These are phyloP conservation scores for Lipomyces kockii DNA, from an alignment of 805 yeast species.

Conservation along the genomic window DNA sequence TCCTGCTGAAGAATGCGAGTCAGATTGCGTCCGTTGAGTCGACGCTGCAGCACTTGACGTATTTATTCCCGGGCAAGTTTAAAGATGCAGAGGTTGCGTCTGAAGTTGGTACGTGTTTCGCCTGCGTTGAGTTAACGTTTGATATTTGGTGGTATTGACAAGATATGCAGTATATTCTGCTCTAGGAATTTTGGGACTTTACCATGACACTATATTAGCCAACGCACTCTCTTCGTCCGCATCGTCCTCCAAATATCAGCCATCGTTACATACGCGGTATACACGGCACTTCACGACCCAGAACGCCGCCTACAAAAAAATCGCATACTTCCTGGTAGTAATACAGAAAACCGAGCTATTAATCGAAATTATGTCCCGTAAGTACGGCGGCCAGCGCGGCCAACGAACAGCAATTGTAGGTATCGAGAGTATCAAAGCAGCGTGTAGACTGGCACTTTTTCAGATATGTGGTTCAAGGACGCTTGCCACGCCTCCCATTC, in stretches of 20 bases:
- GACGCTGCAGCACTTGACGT: constrained; percentile 44
- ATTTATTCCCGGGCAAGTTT: constrained; percentile 48
- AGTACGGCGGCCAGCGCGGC: constrained; percentile 39
- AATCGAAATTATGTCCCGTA: constrained; percentile 46
- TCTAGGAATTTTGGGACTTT: constrained; percentile 46
- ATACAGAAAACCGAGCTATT: constrained; percentile 47
- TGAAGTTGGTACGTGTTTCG: constrained; percentile 41
- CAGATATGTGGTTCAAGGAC: constrained; percentile 40
- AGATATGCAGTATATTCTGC: constrained; percentile 39
- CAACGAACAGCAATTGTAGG: constrained; percentile 43
- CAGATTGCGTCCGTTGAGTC: constrained; percentile 49
- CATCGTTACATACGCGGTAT: constrained; percentile 42
- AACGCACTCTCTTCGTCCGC: constrained; percentile 38
- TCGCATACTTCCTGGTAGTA: constrained; percentile 43
- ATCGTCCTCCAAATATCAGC: constrained; percentile 23
- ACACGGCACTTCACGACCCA: constrained; percentile 38
- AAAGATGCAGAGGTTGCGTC: constrained; percentile 48
- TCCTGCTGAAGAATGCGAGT: constrained; percentile 46
- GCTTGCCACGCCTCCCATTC: constrained; percentile 42
- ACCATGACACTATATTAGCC: constrained; percentile 47
- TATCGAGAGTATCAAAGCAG: constrained; percentile 38
- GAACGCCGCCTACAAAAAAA: constrained; percentile 39
- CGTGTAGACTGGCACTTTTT: constrained; percentile 43
- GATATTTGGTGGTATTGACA: not conserved
- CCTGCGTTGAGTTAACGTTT: not conserved